Evolutionary conservation across 495 filamentous ascomycete species (phyloP).

Genomic region (Tetracladium marchalianum): DNA sequence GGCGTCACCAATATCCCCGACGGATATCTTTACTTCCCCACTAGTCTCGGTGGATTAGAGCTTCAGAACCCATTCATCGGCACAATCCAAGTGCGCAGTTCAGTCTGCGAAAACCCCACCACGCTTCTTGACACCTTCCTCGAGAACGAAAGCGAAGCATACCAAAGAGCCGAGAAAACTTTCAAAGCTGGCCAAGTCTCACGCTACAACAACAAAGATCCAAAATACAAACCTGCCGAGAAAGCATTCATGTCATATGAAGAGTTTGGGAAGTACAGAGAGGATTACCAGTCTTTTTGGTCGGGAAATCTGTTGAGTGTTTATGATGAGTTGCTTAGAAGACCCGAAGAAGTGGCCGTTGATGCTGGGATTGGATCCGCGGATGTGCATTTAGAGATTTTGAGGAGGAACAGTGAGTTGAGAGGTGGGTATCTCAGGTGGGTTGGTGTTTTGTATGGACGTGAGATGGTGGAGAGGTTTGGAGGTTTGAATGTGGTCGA

Average conservation of each 20-base stretch:
- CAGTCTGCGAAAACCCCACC: slow-evolving; percentile 36
- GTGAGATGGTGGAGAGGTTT: slow-evolving; percentile 47
- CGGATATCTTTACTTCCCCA: slow-evolving; percentile 59
- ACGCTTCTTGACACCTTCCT: slow-evolving; percentile 34
- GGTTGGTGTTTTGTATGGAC: slow-evolving; percentile 49
- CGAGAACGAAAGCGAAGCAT: slow-evolving; percentile 32
- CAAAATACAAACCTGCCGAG: slow-evolving; percentile 20
- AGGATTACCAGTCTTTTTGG: slow-evolving; percentile 29
- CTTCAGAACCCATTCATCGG: slow-evolving; percentile 47
- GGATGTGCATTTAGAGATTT: slow-evolving; percentile 46
- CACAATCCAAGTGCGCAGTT: slow-evolving; percentile 41
- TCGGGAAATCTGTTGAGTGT: slow-evolving; percentile 7
- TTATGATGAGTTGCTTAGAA: slow-evolving; percentile 9
- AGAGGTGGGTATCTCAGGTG: slow-evolving; percentile 57
- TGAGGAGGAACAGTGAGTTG: slow-evolving; percentile 40
- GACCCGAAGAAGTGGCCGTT: slow-evolving; percentile 5
- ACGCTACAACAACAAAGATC: slow-evolving; percentile 1
- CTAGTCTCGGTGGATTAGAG: slow-evolving; percentile 47
- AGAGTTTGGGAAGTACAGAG: slow-evolving; percentile 42
- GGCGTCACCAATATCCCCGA: slow-evolving; percentile 46
- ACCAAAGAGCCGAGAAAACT: slow-evolving; percentile 31
- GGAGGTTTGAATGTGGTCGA: slow-evolving; percentile 55
- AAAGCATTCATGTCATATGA: slow-evolving; percentile 41
- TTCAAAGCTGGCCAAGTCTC: slow-evolving; percentile 31
- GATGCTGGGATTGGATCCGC: slow-evolving; percentile 2